Evolutionary conservation across 106 monocot genomes (phyloP).

Genomic region (Phalaenopsis aphrodite): DNA sequence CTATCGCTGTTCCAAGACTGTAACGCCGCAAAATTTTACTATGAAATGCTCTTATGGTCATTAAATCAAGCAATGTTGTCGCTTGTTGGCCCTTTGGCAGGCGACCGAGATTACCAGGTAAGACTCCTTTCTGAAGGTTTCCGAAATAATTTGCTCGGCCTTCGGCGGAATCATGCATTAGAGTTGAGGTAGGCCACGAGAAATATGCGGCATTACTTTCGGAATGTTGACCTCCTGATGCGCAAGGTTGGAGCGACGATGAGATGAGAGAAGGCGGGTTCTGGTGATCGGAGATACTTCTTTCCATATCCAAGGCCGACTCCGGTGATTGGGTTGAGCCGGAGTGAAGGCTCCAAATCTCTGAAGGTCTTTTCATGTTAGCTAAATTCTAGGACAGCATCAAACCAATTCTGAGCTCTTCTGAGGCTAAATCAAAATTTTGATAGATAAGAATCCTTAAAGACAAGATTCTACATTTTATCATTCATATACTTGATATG

Average conservation of each 20-base stretch:
- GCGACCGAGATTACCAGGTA: conserved; percentile 57
- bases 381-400: conserved; percentile 15
- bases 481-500: neutral
- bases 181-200: conserved; percentile 93
- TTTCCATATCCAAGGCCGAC: conserved; percentile 75
- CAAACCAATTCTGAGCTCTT: conserved; percentile 1
- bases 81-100: conserved; percentile 79
- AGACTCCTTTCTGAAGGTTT: conserved; percentile 93
- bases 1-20: conserved; percentile 91
- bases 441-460: conserved; percentile 4
- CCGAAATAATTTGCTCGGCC: conserved; percentile 94
- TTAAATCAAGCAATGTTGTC: conserved; percentile 84
- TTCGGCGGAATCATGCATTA: conserved; percentile 72
- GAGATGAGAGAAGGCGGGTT: conserved; percentile 28
- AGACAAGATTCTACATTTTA: conserved; percentile 2
- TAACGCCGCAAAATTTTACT: conserved; percentile 91
- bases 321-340: conserved; percentile 56
- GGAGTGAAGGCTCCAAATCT: conserved; percentile 28
- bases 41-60: conserved; percentile 97
- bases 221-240: conserved; percentile 78
- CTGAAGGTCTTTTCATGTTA: conserved; percentile 42
- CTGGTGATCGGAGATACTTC: conserved; percentile 24
- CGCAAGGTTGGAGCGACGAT: conserved; percentile 54
- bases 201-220: conserved; percentile 93
- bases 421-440: conserved; percentile 4